Conservation (phyloP, 1,284 basidiomycete genomes). For the Boletus hoseneyae region DNA sequence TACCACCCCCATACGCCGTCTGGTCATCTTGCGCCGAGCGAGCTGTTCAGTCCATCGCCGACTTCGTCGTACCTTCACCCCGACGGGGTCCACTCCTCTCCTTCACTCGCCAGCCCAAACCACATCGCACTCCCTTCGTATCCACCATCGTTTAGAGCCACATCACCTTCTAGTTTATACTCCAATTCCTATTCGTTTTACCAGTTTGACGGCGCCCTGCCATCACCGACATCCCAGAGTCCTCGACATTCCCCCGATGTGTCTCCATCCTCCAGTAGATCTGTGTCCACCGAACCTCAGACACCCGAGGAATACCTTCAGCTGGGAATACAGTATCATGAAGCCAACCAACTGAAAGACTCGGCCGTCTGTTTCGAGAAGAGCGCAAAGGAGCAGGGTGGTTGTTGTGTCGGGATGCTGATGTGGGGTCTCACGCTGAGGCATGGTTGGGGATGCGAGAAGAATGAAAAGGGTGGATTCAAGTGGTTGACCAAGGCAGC, state of each 20-base stretch:
- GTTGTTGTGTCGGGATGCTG: slow-evolving; percentile 86
- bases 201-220: slow-evolving; percentile 43
- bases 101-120: slow-evolving; percentile 13
- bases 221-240: slow-evolving; percentile 37
- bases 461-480: slow-evolving; percentile 77
- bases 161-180: slow-evolving; percentile 53
- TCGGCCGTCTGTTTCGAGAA: slow-evolving; percentile 79
- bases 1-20: slow-evolving; percentile 3
- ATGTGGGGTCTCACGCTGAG: slow-evolving; percentile 89
- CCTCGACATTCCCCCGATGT: slow-evolving; percentile 18
- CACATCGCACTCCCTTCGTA: slow-evolving; percentile 20
- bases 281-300: slow-evolving; percentile 21
- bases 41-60: background rate
- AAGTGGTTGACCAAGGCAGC: slow-evolving; percentile 82
- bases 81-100: slow-evolving; percentile 11
- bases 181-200: slow-evolving; percentile 63
- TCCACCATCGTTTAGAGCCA: slow-evolving; percentile 35
- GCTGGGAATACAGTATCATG: slow-evolving; percentile 79
- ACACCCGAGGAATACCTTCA: slow-evolving; percentile 66
- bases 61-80: slow-evolving; percentile 22
- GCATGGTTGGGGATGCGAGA: slow-evolving; percentile 84
- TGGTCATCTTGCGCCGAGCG: background rate
- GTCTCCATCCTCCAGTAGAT: slow-evolving; percentile 20
- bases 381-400: slow-evolving; percentile 71
- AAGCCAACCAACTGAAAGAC: slow-evolving; percentile 70